Percentiles rank a stretch among this genome's conserved stretches.
Evolutionary conservation across 2,329 filamentous ascomycete species (phyloP).

Genomic region (Magnaporthiopsis rhizophila): DNA sequence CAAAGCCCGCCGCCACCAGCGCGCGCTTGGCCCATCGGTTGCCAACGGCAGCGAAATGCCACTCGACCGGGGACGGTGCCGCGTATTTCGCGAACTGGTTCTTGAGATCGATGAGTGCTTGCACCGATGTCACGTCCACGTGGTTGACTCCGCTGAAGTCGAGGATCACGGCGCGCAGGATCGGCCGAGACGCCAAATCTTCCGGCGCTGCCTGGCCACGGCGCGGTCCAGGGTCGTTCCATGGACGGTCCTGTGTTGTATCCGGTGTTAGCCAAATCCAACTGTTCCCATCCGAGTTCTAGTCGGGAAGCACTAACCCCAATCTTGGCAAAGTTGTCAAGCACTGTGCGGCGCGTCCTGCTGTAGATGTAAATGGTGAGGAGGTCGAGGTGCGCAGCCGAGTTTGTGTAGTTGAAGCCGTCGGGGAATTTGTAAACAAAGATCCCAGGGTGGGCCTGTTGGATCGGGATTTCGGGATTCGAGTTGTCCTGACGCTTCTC

Average conservation of each 20-base stretch:
- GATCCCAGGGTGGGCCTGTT: conserved; percentile 38
- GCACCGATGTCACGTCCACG: conserved; percentile 85
- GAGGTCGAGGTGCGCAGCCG: conserved; percentile 36
- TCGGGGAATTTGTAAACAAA: conserved; percentile 45
- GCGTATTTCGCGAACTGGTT: conserved; percentile 88
- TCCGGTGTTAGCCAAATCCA: background rate
- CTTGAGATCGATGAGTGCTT: conserved; percentile 87
- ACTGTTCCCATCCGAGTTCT: background rate
- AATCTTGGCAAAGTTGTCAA: conserved; percentile 26
- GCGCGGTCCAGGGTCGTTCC: conserved; percentile 43
- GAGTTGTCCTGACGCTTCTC: conserved; percentile 32
- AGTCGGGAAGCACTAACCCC: conserved; percentile 15
- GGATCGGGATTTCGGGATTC: conserved; percentile 34
- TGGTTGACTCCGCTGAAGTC: conserved; percentile 94
- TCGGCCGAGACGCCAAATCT: conserved; percentile 5
- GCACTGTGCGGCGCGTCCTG: conserved; percentile 30
- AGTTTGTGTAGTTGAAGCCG: conserved; percentile 45
- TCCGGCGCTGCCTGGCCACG: conserved; percentile 18
- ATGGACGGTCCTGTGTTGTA: conserved; percentile 36
- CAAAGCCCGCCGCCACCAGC: conserved; percentile 80
- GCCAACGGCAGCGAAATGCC: conserved; percentile 91
- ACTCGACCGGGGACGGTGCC: conserved; percentile 74
- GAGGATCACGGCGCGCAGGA: conserved; percentile 63
- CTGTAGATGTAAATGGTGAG: conserved; percentile 31
- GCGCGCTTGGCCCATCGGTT: conserved; percentile 94